Conservation (phyloP, 169 alveolate species). For the Cryptosporidium andersoni region DNA sequence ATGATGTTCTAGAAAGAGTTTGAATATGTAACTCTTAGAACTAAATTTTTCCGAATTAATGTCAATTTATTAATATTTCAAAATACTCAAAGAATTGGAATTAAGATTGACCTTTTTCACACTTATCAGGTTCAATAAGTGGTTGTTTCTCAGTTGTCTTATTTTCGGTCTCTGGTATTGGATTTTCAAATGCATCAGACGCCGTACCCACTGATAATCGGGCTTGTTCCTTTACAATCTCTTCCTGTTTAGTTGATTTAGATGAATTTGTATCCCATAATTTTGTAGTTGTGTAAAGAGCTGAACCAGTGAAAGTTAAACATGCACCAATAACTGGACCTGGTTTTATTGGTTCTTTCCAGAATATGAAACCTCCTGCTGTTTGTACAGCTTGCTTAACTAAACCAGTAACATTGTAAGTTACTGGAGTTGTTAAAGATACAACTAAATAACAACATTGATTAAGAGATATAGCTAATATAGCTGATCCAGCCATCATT, state of each 20-base stretch:
- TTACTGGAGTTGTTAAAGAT: constrained; percentile 64
- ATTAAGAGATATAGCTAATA: constrained; percentile 58
- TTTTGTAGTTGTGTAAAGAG: constrained; percentile 55
- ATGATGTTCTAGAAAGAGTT: too few relatives aligned
- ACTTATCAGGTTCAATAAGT: constrained; percentile 44
- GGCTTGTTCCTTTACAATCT: constrained; percentile 61
- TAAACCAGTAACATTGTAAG: constrained; percentile 69
- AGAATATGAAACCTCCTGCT: constrained; percentile 68
- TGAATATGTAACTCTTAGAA: too few relatives aligned
- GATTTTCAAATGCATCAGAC: constrained; percentile 67
- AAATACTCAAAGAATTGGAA: background rate
- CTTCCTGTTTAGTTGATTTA: constrained; percentile 55
- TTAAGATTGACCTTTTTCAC: constrained; percentile 67
- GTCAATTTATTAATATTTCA: background rate
- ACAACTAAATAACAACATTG: constrained; percentile 68
- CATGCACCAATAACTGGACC: constrained; percentile 71
- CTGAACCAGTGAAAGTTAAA: constrained; percentile 67
- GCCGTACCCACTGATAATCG: constrained; percentile 67
- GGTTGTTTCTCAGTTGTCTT: constrained; percentile 52
- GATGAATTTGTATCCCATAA: constrained; percentile 58
- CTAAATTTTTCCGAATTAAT: too few relatives aligned
- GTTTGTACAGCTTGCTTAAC: constrained; percentile 67
- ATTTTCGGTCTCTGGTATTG: constrained; percentile 37
- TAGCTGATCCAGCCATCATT: constrained; percentile 53
- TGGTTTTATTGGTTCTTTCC: constrained; percentile 55